Conservation (phyloP, 2,329 filamentous ascomycete species). For the Myriosclerotinia curreyana region DNA sequence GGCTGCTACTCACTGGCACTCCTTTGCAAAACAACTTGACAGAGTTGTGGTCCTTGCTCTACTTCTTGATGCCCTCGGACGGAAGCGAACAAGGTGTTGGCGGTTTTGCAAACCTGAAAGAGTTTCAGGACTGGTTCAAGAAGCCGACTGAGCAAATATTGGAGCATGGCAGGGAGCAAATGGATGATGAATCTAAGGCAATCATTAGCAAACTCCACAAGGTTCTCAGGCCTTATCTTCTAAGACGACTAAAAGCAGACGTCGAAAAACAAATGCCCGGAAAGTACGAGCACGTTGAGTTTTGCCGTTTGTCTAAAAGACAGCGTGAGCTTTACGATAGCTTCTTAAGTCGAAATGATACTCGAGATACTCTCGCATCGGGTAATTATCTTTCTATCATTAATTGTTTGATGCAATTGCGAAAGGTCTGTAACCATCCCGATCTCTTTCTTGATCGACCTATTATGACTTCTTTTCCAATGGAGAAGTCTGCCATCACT, state of each 20-base stretch:
- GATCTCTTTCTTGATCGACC: conserved; percentile 94
- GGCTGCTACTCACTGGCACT: conserved; percentile 87
- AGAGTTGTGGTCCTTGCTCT: conserved; percentile 93
- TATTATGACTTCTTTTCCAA: conserved; percentile 95
- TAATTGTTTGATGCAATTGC: conserved; percentile 94
- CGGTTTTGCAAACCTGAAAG: conserved; percentile 89
- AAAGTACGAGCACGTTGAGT: conserved; percentile 96
- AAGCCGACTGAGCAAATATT: conserved; percentile 94
- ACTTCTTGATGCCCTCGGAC: conserved; percentile 91
- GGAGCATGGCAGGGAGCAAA: conserved; percentile 87
- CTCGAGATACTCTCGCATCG: conserved; percentile 80
- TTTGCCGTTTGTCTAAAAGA: conserved; percentile 90
- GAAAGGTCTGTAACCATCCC: conserved; percentile 97
- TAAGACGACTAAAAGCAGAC: conserved; percentile 88
- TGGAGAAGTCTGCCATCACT: conserved; percentile 73
- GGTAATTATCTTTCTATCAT: conserved; percentile 98
- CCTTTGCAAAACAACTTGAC: conserved; percentile 96
- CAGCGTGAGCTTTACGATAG: conserved; percentile 96
- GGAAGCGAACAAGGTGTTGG: conserved; percentile 71
- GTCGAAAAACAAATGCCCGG: conserved; percentile 99
- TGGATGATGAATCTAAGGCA: conserved; percentile 89
- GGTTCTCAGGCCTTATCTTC: conserved; percentile 84
- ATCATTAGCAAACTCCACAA: conserved; percentile 94
- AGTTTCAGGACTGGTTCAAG: conserved; percentile 95
- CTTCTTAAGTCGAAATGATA: conserved; percentile 87